phyloP scores from a whole-genome alignment of 208 protist species.

The Acanthamoeba castellanii region DNA sequence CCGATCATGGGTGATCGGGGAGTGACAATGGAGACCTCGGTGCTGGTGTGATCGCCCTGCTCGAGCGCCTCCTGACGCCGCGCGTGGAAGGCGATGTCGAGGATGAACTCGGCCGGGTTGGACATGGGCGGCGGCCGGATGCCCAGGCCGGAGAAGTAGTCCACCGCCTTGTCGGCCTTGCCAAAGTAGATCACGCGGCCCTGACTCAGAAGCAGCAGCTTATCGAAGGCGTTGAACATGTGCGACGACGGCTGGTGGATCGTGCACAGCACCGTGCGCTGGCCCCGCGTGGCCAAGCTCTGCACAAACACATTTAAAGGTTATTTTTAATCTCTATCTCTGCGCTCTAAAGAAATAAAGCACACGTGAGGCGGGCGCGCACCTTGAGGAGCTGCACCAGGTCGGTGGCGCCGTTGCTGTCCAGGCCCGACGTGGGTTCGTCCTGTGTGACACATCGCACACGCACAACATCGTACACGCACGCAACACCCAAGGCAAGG shows the following conservation, averaged over 20 bases:
- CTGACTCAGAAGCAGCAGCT: conserved; percentile 84
- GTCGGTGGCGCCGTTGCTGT: conserved; percentile 31
- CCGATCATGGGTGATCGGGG: too few relatives aligned
- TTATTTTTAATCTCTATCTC: too few relatives aligned
- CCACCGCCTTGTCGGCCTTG: neutral
- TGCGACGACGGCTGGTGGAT: conserved; percentile 72
- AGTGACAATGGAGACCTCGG: too few relatives aligned
- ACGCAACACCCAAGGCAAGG: too few relatives aligned
- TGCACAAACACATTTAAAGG: too few relatives aligned
- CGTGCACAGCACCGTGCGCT: conserved; percentile 59
- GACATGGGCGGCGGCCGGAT: conserved; percentile 16
- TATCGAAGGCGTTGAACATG: conserved; percentile 89
- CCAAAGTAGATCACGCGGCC: conserved; percentile 76
- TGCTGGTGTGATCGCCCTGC: neutral
- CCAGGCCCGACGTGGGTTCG: conserved; percentile 63
- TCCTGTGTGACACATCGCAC: too few relatives aligned
- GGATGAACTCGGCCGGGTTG: conserved; percentile 70
- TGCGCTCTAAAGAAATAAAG: too few relatives aligned
- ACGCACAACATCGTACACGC: neutral
- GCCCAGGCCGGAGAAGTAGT: conserved; percentile 15
- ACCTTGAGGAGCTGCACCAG: conserved; percentile 34
- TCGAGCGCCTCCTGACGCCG: neutral
- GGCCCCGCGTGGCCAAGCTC: neutral
- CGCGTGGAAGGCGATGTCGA: conserved; percentile 62
- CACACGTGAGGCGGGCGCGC: too few relatives aligned